A percentile compares a stretch with the other conserved stretches of the same genome.
phyloP scores from a whole-genome alignment of 257 asterid species.

The Paulownia fortunei region DNA sequence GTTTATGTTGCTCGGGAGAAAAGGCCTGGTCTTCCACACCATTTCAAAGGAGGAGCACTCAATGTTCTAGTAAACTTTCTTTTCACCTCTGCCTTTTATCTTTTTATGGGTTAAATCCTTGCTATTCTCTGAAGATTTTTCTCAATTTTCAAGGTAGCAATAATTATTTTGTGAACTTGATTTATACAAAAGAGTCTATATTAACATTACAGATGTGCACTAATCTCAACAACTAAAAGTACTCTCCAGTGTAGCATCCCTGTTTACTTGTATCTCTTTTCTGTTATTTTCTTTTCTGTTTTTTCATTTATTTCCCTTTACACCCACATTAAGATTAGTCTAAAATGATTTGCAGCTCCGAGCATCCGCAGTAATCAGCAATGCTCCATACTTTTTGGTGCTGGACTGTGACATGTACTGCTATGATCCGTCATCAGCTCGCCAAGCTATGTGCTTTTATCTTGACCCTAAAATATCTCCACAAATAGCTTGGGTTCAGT shows the following conservation, averaged over 20 bases:
- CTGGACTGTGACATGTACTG: slow-evolving; percentile 66
- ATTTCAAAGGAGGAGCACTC: slow-evolving; percentile 84
- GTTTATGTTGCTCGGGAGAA: slow-evolving; percentile 75
- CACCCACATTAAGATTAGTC: not conserved
- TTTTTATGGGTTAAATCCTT: not conserved
- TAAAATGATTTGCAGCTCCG: slow-evolving; percentile 56
- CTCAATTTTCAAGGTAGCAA: not conserved
- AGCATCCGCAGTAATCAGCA: slow-evolving; percentile 69
- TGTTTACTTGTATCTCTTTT: not conserved
- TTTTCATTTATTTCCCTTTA: not conserved
- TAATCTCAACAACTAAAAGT: not conserved
- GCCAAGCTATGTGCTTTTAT: slow-evolving; percentile 64
- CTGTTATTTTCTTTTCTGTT: not conserved
- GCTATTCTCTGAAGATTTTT: not conserved
- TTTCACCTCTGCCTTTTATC: not conserved
- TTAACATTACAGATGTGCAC: not conserved
- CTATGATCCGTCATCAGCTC: slow-evolving; percentile 54
- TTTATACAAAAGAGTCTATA: not conserved
- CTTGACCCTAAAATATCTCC: slow-evolving; percentile 51
- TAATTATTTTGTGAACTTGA: not conserved
- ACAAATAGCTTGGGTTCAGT: slow-evolving; percentile 66
- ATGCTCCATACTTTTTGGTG: slow-evolving; percentile 65
- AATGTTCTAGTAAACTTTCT: slow-evolving; percentile 55
- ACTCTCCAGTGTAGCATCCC: not conserved
- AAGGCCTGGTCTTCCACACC: slow-evolving; percentile 63